Evolutionary conservation across 768 basidiomycete genomes (phyloP), one percentile per base, ranked within the genome.

Genomic region (Phlebiopsis gigantea): DNA sequence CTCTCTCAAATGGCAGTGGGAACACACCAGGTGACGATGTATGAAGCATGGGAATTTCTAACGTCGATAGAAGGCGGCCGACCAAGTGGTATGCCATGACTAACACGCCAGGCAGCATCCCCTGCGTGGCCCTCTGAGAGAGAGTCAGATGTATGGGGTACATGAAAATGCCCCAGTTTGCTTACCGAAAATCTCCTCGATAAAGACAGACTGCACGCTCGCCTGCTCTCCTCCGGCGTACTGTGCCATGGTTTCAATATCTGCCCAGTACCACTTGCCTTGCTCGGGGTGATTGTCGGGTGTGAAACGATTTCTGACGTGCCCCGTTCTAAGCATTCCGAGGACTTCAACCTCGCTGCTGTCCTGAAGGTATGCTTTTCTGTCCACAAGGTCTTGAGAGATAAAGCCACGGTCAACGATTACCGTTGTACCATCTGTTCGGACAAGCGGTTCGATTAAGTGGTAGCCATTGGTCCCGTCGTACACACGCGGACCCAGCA

Each of bases 321-420:
- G 85, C 26, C 87, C 84, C 1, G 83, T 87, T 55, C 93, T 80
- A 54, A 98, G 77, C 90, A 98, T 93, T 52, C 93, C 95, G 28
- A 90, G 71, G 1, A 98, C 70, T 61, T 90, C 80, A 1, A 93
- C 84, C 65, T 85, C 82, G 5, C 75, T 82, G 24, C 69, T 67
- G 46, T 81, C 80, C 46, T 67, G 62, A 52, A 71, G 66, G 29
- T 61, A 68, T 57, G 68, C 59, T 29, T 65, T 57, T 46, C 71
- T 61, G 46, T 74, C 71, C 1, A 79, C 78, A 17, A 77, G 78
- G 8, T 85, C 84, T 46, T 77, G 77, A 42, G 79, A 68, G 24
- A 99, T 80, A 70, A 98, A 98, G 0, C 97, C 97, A 42, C 95
- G 84, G 72, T 98, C 91, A 50, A 99, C 88, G 21, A 98, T 77